A percentile compares a stretch with the other conserved stretches of the same genome.
Conservation (phyloP, 2,329 filamentous ascomycete genomes). For the Pseudonectria foliicola region DNA sequence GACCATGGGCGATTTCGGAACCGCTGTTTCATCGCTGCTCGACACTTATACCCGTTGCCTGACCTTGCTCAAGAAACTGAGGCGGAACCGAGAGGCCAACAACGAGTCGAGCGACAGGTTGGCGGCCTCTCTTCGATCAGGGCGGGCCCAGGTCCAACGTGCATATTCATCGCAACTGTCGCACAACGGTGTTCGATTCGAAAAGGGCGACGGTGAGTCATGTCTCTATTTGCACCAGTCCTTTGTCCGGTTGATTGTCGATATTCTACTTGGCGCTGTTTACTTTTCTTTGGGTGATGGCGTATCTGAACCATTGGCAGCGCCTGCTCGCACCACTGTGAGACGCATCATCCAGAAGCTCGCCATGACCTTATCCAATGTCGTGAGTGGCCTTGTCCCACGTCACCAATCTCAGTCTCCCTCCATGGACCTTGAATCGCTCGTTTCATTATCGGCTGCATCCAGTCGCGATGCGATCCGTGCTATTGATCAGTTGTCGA, state of each 20-base stretch:
- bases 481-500: slow-evolving; percentile 41
- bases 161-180: slow-evolving; percentile 36
- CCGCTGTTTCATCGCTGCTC: slow-evolving; percentile 37
- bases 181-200: slow-evolving; percentile 34
- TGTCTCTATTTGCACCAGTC: not conserved
- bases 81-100: slow-evolving; percentile 11
- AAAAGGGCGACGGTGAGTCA: slow-evolving; percentile 41
- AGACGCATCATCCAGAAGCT: slow-evolving; percentile 36
- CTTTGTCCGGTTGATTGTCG: slow-evolving; percentile 2
- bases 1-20: slow-evolving; percentile 33
- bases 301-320: slow-evolving; percentile 21
- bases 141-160: slow-evolving; percentile 33
- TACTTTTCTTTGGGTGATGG: not conserved
- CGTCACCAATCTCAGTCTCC: slow-evolving; percentile 13
- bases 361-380: slow-evolving; percentile 32
- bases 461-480: slow-evolving; percentile 42
- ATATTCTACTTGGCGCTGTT: no score
- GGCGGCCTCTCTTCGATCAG: slow-evolving; percentile 31
- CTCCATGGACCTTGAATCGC: slow-evolving; percentile 37
- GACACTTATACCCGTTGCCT: slow-evolving; percentile 42
- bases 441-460: slow-evolving; percentile 39
- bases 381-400: slow-evolving; percentile 29
- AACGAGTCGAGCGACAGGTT: slow-evolving; percentile 22
- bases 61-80: slow-evolving; percentile 32
- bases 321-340: slow-evolving; percentile 31